Evolutionary conservation across 1,139 yeast species (phyloP), one percentile per base, ranked within the genome.

Genomic region (Pichia sorboxylosa): DNA sequence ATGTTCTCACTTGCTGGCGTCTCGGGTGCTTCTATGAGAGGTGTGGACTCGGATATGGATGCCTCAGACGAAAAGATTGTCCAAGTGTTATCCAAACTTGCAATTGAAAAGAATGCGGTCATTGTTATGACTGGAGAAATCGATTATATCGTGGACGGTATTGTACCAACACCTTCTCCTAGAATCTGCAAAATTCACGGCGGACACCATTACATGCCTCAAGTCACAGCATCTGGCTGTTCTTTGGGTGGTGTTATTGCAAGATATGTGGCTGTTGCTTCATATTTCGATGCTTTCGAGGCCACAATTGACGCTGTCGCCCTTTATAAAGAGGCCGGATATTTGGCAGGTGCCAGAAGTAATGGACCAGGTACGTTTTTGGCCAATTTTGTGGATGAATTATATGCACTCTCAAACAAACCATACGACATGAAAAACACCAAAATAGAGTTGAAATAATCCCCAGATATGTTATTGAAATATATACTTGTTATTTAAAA

Each of bases 151-250:
- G 66, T 59, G 4, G 66, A 65, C 41, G 69, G 69, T 11, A 41
- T 54, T 5, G 26, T 47, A 8, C 41, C 38, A 5, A 60, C 58
- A 1, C 19, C 35, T 6, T n/a, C 25, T 6, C 39, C 51, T 8
- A 52, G 57, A 13, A 47, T 47, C 2, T 48, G 48, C 8, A 43
- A 54, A 3, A 52, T 73, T 4, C 41, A 51, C 2, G 92, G 90
- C 11, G 92, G 94, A 0, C 68, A 75, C 43, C 55, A 61, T 14
- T 48, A 76, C 28, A 77, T 85, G 80, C 80, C 81, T 1, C 51
- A 60, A 11, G 69, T 85, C n/a, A 85, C 96, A 0, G 96, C 94
- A 0, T 67, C 92, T 3, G 97, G 96, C 0, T 87, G 96, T 43
- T 70, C 90, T 0, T 59, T 84, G 29, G 94, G 94, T 1, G 75